Base-by-base conservation (phyloP, 2,329 filamentous ascomycete species). In the Microdochium bolleyi region DNA sequence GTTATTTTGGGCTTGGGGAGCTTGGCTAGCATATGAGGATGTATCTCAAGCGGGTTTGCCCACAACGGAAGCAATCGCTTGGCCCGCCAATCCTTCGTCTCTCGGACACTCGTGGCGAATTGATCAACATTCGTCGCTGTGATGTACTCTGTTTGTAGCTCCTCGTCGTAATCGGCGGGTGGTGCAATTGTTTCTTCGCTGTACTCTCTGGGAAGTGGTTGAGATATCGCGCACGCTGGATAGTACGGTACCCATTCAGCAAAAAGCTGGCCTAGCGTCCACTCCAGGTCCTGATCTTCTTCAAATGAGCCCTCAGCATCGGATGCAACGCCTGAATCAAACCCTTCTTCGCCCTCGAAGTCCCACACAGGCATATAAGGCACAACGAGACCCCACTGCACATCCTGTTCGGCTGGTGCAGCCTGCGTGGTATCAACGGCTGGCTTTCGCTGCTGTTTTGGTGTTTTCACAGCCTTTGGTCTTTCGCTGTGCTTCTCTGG, bases 161-260 rank as follows among this genome's bases (percentile, higher is more conserved):
- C 57, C 27, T 61, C 60, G 14, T 62, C 64, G 51, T 60, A 61
- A 49, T 62, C 65, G 16, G 62, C 60, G 2, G 62, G 63, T 19
- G 65, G 64, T 49, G 65, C 60, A 56, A 65, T 64, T 34, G 64
- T 56, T 4, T 62, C 59, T 14, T 65, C 64, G 14, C 60, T 60
- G 57, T 63, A 67, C 49, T 65, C 57, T 9, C 49, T 49, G 19
- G 65, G 63, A 24, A 67, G 55, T 24, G 65, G 65, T 51, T 60
- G 59, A 21, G 58, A 61, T 48, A 67, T 66, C 24, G 64, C 55
- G 52, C 65, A 22, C 7, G 14, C 19, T 13, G 21, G 41, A 19
- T 22, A 46, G 41, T 46, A 46, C 5, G 41, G 41, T 19, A 46
- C 41, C 41, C 41, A 46, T 7, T 46, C 41, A 19, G 41, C 41